Evolutionary conservation across 2,329 filamentous ascomycete genomes (phyloP), one percentile per base, ranked within the genome.

Genomic region (Fusarium sacchari): DNA sequence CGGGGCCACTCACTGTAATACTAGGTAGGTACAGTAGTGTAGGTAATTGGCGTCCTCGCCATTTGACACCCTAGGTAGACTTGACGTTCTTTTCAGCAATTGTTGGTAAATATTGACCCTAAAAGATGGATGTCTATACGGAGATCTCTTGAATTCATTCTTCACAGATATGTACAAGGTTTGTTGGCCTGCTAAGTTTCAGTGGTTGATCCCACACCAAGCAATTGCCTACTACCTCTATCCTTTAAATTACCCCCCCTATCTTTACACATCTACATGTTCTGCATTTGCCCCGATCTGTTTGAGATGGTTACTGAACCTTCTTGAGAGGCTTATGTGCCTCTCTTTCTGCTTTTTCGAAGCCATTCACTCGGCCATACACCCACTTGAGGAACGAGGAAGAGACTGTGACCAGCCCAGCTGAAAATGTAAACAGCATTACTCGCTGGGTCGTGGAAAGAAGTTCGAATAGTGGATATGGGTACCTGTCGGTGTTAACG

Each of bases 391-490:
- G 83, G 15, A 86, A 82, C 28, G 89, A 83, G 0, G 93, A 95
- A 73, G 91, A 94, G 7, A 85, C 80, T 5, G 93, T 91, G 90
- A 97, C 95, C 22, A 93, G 82, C 3, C 88, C 78, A 2, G 93
- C 94, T 46, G 93, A 93, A 24, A 89, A 83, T 2, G 86, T 86
- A 75, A 97, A 97, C 15, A 97, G 84, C 1, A 88, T 82, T 14
- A 91, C 84, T 26, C 95, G 88, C 78, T 94, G 91, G 55, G 84
- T 79, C 0, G 90, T 92, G 56, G 86, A 87, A 46, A 97, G 83
- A 49, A 93, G 80, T 14, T 86, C 91, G 72, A 98, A 96, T 32
- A 97, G 87, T 3, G 95, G 95, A 81, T 98, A 97, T 1, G 95
- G 94, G 76, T 97, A 97, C 86, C 91, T 93, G 59, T 37, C 28